phyloP scores from a whole-genome alignment of 257 asterid species.

The Schizonepeta tenuifolia region DNA sequence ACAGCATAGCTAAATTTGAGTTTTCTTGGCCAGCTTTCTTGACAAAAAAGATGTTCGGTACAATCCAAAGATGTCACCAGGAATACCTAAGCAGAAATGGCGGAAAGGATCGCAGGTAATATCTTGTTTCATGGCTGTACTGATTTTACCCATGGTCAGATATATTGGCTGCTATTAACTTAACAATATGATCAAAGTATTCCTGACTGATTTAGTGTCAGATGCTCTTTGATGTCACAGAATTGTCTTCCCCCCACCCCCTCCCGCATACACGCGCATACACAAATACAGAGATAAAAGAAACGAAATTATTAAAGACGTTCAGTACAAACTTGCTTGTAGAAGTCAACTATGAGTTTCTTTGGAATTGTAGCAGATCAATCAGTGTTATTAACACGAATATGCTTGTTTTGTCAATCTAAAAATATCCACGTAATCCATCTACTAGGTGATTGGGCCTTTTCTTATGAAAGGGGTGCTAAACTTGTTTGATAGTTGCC shows the following conservation, averaged over 20 bases:
- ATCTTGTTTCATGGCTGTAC: constrained; percentile 9
- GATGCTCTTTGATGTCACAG: not conserved
- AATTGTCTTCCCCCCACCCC: not conserved
- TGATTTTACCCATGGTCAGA: constrained; percentile 17
- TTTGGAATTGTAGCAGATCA: not conserved
- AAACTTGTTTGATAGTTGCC: constrained; percentile 6
- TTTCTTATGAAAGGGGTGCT: not conserved
- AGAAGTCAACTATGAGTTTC: constrained; percentile 19
- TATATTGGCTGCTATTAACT: constrained; percentile 3
- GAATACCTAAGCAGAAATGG: constrained; percentile 85
- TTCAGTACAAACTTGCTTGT: not conserved
- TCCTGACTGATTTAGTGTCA: not conserved
- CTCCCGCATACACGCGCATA: not conserved
- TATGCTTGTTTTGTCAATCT: constrained; percentile 10
- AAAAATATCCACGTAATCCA: constrained; percentile 8
- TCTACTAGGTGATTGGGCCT: not conserved
- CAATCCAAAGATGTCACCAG: constrained; percentile 88
- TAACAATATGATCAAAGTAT: constrained; percentile 6
- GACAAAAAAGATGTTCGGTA: constrained; percentile 82
- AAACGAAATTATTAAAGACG: not conserved
- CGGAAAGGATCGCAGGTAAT: constrained; percentile 98
- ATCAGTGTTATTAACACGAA: constrained; percentile 1
- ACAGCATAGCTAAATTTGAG: constrained; percentile 6
- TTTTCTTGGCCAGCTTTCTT: constrained; percentile 60
- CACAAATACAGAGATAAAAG: constrained; percentile 1